These are phyloP conservation scores for Zizania latifolia DNA, from an alignment of 176 grass and related monocot species.

Conservation along the genomic window DNA sequence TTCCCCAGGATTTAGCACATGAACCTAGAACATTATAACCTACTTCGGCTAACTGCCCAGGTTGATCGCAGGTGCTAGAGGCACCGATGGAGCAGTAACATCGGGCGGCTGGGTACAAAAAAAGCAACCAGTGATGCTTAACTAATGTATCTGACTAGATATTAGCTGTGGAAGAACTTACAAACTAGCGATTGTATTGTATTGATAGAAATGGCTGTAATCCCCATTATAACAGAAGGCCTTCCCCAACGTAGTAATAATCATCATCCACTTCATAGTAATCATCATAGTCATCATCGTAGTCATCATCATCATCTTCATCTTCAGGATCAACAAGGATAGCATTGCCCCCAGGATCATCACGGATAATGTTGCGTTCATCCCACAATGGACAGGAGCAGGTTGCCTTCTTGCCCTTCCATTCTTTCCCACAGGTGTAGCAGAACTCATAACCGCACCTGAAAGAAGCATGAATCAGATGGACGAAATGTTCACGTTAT, in stretches of 20 bases:
- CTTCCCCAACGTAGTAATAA: not conserved
- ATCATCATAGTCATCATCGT: too few species aligned
- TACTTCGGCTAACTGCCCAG: not conserved
- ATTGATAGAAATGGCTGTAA: not conserved
- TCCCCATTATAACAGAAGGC: not conserved
- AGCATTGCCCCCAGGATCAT: not conserved
- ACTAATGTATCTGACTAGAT: not conserved
- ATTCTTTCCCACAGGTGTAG: conserved; percentile 79
- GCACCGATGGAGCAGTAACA: not conserved
- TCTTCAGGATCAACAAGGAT: not conserved
- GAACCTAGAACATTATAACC: not conserved
- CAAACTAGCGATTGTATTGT: conserved; percentile 3
- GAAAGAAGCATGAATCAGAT: not conserved
- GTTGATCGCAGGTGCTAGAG: not conserved
- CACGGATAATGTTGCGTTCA: conserved; percentile 37
- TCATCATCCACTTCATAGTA: not conserved
- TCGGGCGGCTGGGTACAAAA: not conserved
- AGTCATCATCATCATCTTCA: too few species aligned
- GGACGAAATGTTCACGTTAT: not conserved
- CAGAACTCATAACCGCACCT: conserved; percentile 85
- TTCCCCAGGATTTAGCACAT: not conserved
- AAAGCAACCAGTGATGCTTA: not conserved
- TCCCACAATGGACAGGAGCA: conserved; percentile 71
- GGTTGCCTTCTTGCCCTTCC: conserved; percentile 62
- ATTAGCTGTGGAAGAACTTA: not conserved